Evolutionary conservation across 78 protist genomes (phyloP), one percentile per base, ranked within the genome.

Genomic region (Dictyostelium firmibasis): DNA sequence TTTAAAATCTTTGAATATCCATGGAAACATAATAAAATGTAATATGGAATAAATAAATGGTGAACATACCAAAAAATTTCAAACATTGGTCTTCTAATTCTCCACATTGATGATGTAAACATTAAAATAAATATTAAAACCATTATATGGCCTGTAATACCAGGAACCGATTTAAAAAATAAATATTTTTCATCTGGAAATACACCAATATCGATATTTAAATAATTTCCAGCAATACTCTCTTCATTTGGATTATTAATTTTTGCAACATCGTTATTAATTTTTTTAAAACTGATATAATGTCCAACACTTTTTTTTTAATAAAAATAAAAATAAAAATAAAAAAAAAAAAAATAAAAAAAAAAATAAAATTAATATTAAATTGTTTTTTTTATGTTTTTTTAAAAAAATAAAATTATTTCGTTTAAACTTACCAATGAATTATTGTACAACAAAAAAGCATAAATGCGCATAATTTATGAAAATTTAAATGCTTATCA

Each of bases 401-500:
- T 25, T 76, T 43, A 41, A 23, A 10, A 50, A 36, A 27, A 7
- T 27, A n/a, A n/a, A n/a, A n/a, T n/a, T n/a, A n/a, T n/a, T n/a
- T n/a, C n/a, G n/a, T n/a, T n/a, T n/a, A n/a, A n/a, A 27, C 38
- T 27, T 78, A 88, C 93, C 53, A 23, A 88, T 88, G 93, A 11
- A 79, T 79, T 23, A 78, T 60, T 16, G 93, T 77, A 57, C 93
- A 83, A 88, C 81, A 57, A 7, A 88, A 43, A 25, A 88, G 44
- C 67, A 83, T 84, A 27, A 35, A 6, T 41, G 86, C 85, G 79
- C 93, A 88, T 41, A 88, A 18, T 86, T 89, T 91, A 92, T 98
- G 99, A 57, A 94, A 86, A 18, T 35, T 81, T n/a, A 98, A 69
- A 72, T 85, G 84, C 83, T 91, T 84, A 88, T 98, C 99, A 11